Evolutionary conservation across 371 early-diverging fungal species (phyloP), one percentile per base, ranked within the genome.

Genomic region (Syncephalastrum monosporum): DNA sequence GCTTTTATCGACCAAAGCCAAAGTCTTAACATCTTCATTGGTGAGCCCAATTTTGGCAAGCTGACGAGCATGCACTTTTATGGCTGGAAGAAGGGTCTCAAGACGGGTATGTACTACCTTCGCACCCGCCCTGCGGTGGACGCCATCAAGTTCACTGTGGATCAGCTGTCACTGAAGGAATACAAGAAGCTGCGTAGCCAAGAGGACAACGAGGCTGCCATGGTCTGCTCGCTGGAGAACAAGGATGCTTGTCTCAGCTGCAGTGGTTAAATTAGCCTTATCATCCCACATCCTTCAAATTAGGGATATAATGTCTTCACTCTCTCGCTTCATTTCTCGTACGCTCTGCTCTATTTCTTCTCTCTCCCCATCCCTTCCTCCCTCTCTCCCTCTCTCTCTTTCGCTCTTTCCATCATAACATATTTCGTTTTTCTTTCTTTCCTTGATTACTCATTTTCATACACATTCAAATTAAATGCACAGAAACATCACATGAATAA

Each of bases 51-150:
- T 63, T 95, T 86, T 77, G 90, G 90, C 55, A 91, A 95, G 67
- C 77, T 99, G 56, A 98, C 98, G 1, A 89, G 90, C 19, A 99
- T 99, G 99, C 99, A 99, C 74, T 99, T 99, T 71, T 98, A 99
- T 75, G 99, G 97, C 13, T 99, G 97, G 97, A 93, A 92, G 81
- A 91, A 88, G 74, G 99, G 99, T 3, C 84, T 99, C 46, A 99
- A 99, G 88, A 99, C 99, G 8, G 99, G 99, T 60, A 97, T 99
- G 98, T 99, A 99, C 82, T 99, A 99, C 70, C 80, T 99, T 50
- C 91, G 99, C 53, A 92, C 99, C 4, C 87, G 95, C 44, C 99
- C 99, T 16, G 96, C 98, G 13, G 94, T 89, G 13, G 97, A 97
- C 63, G 99, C 99, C 12, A 99, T 99, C 82, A 96, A 99, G 86